A percentile compares a stretch with the other conserved stretches of the same genome.
Conservation (phyloP, 139 green algal genomes). For the Prasinococcaceae sp. region DNA sequence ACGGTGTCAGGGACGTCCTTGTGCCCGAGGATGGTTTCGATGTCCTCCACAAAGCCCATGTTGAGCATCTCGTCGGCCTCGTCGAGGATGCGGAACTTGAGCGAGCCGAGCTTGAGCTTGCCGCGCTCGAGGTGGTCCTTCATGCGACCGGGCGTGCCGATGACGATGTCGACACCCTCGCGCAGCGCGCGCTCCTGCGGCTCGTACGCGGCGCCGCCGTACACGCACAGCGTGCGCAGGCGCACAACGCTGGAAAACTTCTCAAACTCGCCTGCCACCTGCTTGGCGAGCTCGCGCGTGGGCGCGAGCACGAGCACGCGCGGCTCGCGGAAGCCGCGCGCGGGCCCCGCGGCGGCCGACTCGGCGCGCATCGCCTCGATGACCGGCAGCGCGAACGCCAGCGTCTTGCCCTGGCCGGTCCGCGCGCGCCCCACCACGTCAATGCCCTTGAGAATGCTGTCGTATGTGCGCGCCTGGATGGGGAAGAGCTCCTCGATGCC, state of each 20-base stretch:
- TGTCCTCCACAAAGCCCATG: slow-evolving; percentile 99
- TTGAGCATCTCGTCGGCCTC: slow-evolving; percentile 99
- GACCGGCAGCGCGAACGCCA: slow-evolving; percentile 93
- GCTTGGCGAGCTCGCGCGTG: slow-evolving; percentile 94
- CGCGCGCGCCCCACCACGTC: slow-evolving; percentile 83
- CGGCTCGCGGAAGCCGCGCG: slow-evolving; percentile 35
- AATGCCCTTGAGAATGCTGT: slow-evolving; percentile 46
- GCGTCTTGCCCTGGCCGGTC: slow-evolving; percentile 93
- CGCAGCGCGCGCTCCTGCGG: slow-evolving; percentile 60
- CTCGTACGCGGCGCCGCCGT: slow-evolving; percentile 75
- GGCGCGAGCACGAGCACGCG: slow-evolving; percentile 78
- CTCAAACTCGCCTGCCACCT: slow-evolving; percentile 64
- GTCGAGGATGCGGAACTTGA: slow-evolving; percentile 83
- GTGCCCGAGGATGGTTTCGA: slow-evolving; percentile 84
- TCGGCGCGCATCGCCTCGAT: slow-evolving; percentile 52
- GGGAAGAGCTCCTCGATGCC: slow-evolving; percentile 79
- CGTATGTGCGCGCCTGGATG: slow-evolving; percentile 83
- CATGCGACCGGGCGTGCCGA: slow-evolving; percentile 79
- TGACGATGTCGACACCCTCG: slow-evolving; percentile 83
- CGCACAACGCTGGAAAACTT: slow-evolving; percentile 50
- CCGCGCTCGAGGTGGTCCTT: slow-evolving; percentile 88
- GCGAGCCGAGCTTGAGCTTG: slow-evolving; percentile 56
- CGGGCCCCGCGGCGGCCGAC: not conserved
- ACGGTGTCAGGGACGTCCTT: slow-evolving; percentile 25
- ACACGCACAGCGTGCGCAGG: slow-evolving; percentile 71